phyloP scores from a whole-genome alignment of 108 stramenopile species.

The Cylindrotheca fusiformis region DNA sequence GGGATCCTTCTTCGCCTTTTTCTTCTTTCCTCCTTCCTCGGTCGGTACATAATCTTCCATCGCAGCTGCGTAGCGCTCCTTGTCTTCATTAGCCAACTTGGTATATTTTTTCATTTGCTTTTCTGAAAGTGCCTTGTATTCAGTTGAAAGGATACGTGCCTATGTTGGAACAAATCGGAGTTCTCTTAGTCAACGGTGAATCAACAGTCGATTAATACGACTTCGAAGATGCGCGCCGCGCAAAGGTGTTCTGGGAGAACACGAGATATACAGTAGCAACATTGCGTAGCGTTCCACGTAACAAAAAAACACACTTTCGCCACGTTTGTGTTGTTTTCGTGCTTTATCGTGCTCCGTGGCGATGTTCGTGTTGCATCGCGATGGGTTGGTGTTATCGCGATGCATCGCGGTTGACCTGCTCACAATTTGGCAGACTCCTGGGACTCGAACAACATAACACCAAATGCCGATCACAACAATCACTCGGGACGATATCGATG shows the following conservation, averaged over 20 bases:
- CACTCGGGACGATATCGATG: background rate
- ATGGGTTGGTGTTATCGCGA: slow-evolving; percentile 21
- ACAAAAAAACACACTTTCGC: background rate
- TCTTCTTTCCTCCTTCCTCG: slow-evolving; percentile 46
- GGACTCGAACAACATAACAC: slow-evolving; percentile 14
- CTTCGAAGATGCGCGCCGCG: background rate
- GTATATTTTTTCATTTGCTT: slow-evolving; percentile 78
- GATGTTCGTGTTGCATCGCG: slow-evolving; percentile 17
- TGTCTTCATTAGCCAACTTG: slow-evolving; percentile 79
- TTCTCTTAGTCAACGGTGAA: too few relatives aligned
- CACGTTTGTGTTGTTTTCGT: slow-evolving; percentile 10
- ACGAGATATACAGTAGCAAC: slow-evolving; percentile 4
- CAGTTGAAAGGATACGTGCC: slow-evolving; percentile 63
- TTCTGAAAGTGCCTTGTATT: slow-evolving; percentile 66
- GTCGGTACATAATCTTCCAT: slow-evolving; percentile 80
- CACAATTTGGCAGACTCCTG: slow-evolving; percentile 17
- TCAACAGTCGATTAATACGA: too few relatives aligned
- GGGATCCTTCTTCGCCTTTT: slow-evolving; percentile 70
- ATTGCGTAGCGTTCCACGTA: background rate
- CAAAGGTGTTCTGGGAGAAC: background rate
- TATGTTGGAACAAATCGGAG: too few relatives aligned
- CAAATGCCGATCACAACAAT: slow-evolving; percentile 16
- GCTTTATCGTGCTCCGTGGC: too few relatives aligned
- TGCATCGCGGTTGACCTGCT: slow-evolving; percentile 20
- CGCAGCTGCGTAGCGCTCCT: slow-evolving; percentile 80